Base-by-base conservation (phyloP, 352 stramenopile species). In the Hyaloperonospora arabidopsidis region DNA sequence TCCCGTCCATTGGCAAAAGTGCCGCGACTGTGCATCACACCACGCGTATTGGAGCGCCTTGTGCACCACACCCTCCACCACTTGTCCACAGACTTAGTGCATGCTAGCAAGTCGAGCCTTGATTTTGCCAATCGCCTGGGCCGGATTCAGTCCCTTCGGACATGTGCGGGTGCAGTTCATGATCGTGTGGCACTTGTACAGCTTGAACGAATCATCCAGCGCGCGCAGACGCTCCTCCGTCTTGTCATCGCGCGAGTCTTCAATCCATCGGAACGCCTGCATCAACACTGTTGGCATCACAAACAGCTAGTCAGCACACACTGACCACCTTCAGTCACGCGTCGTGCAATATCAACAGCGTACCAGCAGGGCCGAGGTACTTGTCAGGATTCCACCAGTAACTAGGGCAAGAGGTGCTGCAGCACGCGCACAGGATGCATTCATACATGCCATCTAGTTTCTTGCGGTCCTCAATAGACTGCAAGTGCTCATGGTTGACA, bases 371-470 rank as follows among this genome's bases (percentile, higher is more conserved):
- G 52, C 89, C 89, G 44, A 97, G 79, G 77, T 97, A 97, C 80
- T 96, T 97, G 69, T 97, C 89, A 17, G 80, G 79, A 80, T 98
- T 98, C 97, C 97, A 99, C 97, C 97, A 99, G 81, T 99, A 99
- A 49, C 84, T 97, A 22, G 97, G 97, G 79, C 97, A 99, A 32
- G 96, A 97, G 4, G 97, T 99, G 59, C 79, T 97, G 81, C 97
- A 99, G 79, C 97, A 99, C 19, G 96, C 97, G 74, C 97, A 99
- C 17, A 99, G 83, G 61, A 99, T 99, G 76, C 97, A 99, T 82
- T 99, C 97, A 75, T 99, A 99, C 96, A 99, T 98, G 58, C 97
- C 97, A 71, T 99, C 97, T 8, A 99, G 79, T 72, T 99, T 99
- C 80, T 97, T 97, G 54, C 97, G 87, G 80, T 99, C 97, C 51